Conservation (phyloP, 768 basidiomycete genomes). For the Tylopilus balloui region DNA sequence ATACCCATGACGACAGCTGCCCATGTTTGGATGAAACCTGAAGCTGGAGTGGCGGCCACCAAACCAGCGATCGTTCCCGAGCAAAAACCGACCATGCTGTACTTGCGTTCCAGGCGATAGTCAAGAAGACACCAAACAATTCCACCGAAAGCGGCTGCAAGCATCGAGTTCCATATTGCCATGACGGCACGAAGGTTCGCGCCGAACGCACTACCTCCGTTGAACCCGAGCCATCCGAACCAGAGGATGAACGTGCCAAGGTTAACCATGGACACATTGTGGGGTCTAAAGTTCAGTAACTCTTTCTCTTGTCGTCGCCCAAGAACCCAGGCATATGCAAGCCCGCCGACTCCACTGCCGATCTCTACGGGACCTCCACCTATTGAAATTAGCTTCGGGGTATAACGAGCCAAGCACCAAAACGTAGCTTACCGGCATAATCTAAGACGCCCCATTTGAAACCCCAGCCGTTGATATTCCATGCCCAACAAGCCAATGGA, state of each 20-base stretch:
- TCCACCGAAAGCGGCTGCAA: conserved; percentile 77
- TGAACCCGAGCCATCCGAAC: conserved; percentile 90
- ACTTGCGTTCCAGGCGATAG: conserved; percentile 75
- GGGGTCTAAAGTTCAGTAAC: conserved; percentile 76
- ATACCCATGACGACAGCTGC: conserved; percentile 72
- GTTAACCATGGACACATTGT: conserved; percentile 80
- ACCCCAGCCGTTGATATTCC: conserved; percentile 80
- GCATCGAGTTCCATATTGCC: conserved; percentile 87
- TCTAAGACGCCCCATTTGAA: conserved; percentile 82
- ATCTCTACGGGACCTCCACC: conserved; percentile 89
- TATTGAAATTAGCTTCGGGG: conserved; percentile 22
- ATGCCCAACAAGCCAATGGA: conserved; percentile 82
- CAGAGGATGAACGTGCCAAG: conserved; percentile 83
- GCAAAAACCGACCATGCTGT: conserved; percentile 90
- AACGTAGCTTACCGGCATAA: conserved; percentile 63
- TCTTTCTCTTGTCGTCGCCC: conserved; percentile 74
- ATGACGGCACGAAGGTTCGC: conserved; percentile 84
- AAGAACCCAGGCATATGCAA: conserved; percentile 84
- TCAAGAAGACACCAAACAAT: conserved; percentile 81
- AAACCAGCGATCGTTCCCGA: conserved; percentile 83
- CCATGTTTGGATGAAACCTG: conserved; percentile 78
- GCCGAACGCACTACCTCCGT: conserved; percentile 84
- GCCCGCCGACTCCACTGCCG: conserved; percentile 76
- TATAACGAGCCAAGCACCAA: conserved; percentile 2
- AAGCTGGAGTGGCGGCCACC: conserved; percentile 85